Evolutionary conservation across 805 yeast genomes (phyloP), one percentile per base, ranked within the genome.

Genomic region (Spathaspora boniae): DNA sequence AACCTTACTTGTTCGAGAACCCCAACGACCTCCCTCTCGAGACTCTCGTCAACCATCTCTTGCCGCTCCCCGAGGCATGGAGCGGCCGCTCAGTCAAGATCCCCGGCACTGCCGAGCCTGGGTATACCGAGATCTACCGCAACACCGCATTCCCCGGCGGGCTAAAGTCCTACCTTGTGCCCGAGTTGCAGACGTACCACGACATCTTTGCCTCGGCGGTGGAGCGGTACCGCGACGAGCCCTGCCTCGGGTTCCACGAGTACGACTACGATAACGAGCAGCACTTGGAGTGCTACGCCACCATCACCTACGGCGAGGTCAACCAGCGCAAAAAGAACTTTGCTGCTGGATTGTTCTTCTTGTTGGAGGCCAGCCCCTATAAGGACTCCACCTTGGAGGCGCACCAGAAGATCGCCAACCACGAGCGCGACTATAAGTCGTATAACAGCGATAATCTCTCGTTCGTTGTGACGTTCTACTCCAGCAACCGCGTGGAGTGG

Each of bases 401-500:
- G 37, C 54, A 66, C 53, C 14, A 42, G 43, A 51, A 56, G 41
- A 57, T 59, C 34, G 46, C 49, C 22, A 42, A 46, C 31, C 70
- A 68, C 34, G 36, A 40, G 19, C 33, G 33, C 15, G 33, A 56
- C 16, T 43, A 44, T 16, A 59, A 61, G 40, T 45, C 48, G 15
- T 64, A 56, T 33, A 60, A 66, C 26, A 33, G 22, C 16, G 41
- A 45, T 12, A 47, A 36, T 27, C 26, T 31, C 32, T 43, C 50
- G 5, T 80, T 78, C 45, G 60, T 78, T 24, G 70, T 80, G 29
- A 63, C 82, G 1, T 46, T 81, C 16, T 72, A 74, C 53, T 71
- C 82, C 18, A 62, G 68, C n/a, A 81, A 81, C 52, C 63, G 77
- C 30, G 64, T 72, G 6, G 85, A 82, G 55, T 83, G 93, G 93